phyloP scores from a whole-genome alignment of 2,329 filamentous ascomycete species.

The Pseudogymnoascus sp. region DNA sequence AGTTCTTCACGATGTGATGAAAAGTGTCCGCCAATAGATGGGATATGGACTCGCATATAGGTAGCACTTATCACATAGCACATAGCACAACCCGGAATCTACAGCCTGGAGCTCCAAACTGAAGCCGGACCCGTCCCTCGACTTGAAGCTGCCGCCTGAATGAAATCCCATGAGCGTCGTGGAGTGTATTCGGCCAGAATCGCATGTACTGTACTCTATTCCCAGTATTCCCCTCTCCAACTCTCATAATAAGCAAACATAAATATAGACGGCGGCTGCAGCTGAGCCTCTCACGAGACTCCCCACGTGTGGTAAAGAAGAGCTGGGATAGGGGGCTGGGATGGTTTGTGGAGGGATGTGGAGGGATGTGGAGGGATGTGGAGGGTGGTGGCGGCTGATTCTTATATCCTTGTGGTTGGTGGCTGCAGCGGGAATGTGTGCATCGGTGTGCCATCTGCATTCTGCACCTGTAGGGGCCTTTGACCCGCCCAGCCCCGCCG shows the following conservation, averaged over 20 bases:
- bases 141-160: neutral
- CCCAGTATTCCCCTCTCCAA: neutral
- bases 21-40: neutral
- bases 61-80: neutral
- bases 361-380: neutral
- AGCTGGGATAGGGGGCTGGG: neutral
- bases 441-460: no score
- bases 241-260: slow-evolving; percentile 1
- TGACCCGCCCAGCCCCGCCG: neutral
- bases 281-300: neutral
- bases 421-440: neutral
- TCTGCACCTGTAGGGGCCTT: neutral
- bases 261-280: neutral
- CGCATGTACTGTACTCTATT: neutral
- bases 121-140: neutral
- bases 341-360: neutral
- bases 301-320: neutral
- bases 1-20: neutral
- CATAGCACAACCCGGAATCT: neutral
- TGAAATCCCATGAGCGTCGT: neutral
- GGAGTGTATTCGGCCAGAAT: neutral
- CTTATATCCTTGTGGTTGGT: neutral
- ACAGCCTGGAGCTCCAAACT: neutral
- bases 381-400: neutral
- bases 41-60: neutral